Conservation (phyloP, 2,329 filamentous ascomycete genomes). For the Fusarium drepaniforme region DNA sequence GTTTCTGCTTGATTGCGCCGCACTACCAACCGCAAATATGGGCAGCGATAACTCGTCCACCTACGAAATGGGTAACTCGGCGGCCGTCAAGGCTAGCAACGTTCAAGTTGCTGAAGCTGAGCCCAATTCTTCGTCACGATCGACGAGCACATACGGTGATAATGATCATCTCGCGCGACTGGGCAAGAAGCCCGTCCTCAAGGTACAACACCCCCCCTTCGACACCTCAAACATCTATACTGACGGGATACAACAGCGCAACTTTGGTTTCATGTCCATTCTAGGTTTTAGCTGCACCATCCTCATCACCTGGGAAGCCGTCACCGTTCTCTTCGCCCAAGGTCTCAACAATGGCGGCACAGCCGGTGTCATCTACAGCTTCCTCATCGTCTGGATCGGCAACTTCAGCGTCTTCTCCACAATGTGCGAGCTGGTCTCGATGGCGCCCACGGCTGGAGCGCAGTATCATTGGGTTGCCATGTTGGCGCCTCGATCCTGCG, state of each 20-base stretch:
- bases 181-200: constrained; percentile 47
- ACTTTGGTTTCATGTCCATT: constrained; percentile 63
- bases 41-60: constrained; percentile 28
- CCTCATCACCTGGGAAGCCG: constrained; percentile 65
- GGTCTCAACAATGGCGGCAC: constrained; percentile 63
- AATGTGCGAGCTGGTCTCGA: constrained; percentile 57
- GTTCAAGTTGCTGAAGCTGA: constrained; percentile 28
- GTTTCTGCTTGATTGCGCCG: background rate
- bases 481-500: constrained; percentile 59
- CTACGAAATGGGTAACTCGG: constrained; percentile 42
- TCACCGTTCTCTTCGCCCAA: constrained; percentile 49
- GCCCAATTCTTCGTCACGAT: constrained; percentile 30
- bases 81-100: constrained; percentile 22
- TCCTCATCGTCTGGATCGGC: constrained; percentile 60
- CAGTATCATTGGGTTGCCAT: constrained; percentile 73
- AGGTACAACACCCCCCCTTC: constrained; percentile 16
- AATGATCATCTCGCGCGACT: constrained; percentile 43
- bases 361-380: constrained; percentile 66
- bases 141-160: constrained; percentile 32
- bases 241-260: constrained; percentile 48
- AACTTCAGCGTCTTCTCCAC: constrained; percentile 57
- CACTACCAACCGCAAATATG: constrained; percentile 23
- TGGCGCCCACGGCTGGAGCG: constrained; percentile 65
- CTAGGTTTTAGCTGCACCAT: constrained; percentile 66
- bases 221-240: background rate